Evolutionary conservation across 768 basidiomycete species (phyloP).

Genomic region (Boletus vermiculosoides): DNA sequence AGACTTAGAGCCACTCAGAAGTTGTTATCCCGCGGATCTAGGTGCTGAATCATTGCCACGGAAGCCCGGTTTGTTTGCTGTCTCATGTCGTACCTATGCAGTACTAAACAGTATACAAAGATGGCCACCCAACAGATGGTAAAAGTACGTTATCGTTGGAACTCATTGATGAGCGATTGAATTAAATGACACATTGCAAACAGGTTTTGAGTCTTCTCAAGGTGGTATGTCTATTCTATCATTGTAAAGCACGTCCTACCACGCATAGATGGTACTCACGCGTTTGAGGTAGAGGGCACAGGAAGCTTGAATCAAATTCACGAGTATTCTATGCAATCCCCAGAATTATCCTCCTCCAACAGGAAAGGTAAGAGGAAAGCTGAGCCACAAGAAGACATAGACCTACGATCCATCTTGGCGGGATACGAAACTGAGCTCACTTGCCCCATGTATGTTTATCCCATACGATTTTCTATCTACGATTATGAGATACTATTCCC

Average conservation of each 20-base stretch:
- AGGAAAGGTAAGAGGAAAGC: conserved; percentile 49
- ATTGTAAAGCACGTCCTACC: not conserved
- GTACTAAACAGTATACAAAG: conserved; percentile 4
- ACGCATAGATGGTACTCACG: conserved; percentile 11
- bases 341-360: conserved; percentile 12
- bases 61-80: conserved; percentile 7
- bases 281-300: not conserved
- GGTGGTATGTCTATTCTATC: conserved; percentile 20
- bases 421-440: conserved; percentile 63
- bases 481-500: not conserved
- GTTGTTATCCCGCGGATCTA: not conserved
- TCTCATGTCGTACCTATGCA: not conserved
- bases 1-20: not conserved
- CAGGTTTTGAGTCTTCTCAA: not conserved
- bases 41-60: not conserved
- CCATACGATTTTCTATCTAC: not conserved
- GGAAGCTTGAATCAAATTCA: not conserved
- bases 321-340: conserved; percentile 3
- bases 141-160: conserved; percentile 10
- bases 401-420: conserved; percentile 36
- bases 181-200: not conserved
- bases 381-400: conserved; percentile 21
- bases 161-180: not conserved
- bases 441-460: conserved; percentile 66
- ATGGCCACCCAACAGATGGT: not conserved